phyloP scores from a whole-genome alignment of 129 eudicot genomes.

The Mikania micrantha region DNA sequence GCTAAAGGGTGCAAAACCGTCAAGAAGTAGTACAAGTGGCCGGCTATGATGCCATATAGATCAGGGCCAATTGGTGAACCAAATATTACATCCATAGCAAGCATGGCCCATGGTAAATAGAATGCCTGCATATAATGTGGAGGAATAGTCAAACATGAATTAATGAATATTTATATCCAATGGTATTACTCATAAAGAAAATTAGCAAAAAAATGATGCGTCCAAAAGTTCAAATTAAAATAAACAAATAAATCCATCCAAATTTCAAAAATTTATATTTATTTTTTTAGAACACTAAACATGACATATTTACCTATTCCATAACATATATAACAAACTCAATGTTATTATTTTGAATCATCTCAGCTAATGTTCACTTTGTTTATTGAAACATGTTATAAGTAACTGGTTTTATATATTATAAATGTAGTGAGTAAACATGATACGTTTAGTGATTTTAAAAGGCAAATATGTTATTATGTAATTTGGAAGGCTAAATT shows the following conservation, averaged over 20 bases:
- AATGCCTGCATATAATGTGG: constrained; percentile 53
- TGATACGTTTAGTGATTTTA: neutral
- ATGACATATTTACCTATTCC: neutral
- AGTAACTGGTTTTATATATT: neutral
- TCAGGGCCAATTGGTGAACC: constrained; percentile 75
- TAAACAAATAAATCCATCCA: too few species aligned
- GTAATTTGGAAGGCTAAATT: neutral
- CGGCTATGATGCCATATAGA: constrained; percentile 75
- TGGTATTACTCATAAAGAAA: too few species aligned
- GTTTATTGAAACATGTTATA: neutral
- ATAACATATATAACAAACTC: neutral
- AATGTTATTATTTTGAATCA: neutral
- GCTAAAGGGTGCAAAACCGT: constrained; percentile 88
- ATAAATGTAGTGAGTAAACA: neutral
- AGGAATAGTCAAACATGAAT: neutral
- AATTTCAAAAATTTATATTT: neutral
- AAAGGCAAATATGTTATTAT: neutral
- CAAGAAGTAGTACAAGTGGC: constrained; percentile 76
- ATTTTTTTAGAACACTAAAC: neutral
- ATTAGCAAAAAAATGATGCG: too few species aligned
- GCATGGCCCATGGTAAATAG: constrained; percentile 95
- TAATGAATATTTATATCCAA: too few species aligned
- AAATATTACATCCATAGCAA: constrained; percentile 76
- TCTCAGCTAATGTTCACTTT: neutral
- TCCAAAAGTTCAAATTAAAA: too few species aligned